phyloP scores from a whole-genome alignment of 805 yeast species.

The Saccharomycopsis guyanensis region DNA sequence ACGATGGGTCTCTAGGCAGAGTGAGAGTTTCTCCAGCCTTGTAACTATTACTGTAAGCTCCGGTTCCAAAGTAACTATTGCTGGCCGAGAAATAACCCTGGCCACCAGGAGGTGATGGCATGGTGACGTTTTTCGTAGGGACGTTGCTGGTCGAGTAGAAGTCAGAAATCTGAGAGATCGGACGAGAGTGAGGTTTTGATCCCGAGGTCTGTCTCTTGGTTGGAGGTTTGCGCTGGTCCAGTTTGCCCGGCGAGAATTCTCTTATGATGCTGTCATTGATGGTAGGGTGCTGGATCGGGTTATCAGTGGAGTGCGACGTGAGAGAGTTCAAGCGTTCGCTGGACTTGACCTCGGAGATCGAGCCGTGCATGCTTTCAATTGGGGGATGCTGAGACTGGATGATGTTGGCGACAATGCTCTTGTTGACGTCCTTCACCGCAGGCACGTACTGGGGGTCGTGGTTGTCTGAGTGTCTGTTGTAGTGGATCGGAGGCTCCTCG shows the following conservation, averaged over 20 bases:
- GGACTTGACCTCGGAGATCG: conserved; percentile 5
- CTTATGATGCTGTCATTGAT: not conserved
- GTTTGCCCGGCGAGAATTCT: not conserved
- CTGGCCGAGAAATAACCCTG: not conserved
- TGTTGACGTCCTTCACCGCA: conserved; percentile 1
- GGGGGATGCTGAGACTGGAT: conserved; percentile 4
- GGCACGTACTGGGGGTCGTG: conserved; percentile 6
- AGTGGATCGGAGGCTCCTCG: conserved; percentile 1
- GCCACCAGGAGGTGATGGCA: conserved; percentile 2
- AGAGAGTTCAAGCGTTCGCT: conserved; percentile 10
- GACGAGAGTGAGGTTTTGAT: not conserved
- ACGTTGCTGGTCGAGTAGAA: conserved; percentile 1
- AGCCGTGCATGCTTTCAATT: conserved; percentile 6
- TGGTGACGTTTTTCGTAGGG: conserved; percentile 14
- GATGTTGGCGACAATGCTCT: conserved; percentile 1
- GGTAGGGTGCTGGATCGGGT: not conserved
- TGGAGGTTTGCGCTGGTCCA: not conserved
- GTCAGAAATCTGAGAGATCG: not conserved
- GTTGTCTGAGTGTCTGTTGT: not conserved
- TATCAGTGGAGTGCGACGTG: conserved; percentile 6
- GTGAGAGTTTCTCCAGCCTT: conserved; percentile 17
- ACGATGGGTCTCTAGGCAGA: conserved; percentile 8
- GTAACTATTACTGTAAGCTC: conserved; percentile 18
- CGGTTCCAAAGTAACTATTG: conserved; percentile 1
- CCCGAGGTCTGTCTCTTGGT: not conserved